Conservation (phyloP, 257 asterid genomes). For the Leptodermis oblonga region DNA sequence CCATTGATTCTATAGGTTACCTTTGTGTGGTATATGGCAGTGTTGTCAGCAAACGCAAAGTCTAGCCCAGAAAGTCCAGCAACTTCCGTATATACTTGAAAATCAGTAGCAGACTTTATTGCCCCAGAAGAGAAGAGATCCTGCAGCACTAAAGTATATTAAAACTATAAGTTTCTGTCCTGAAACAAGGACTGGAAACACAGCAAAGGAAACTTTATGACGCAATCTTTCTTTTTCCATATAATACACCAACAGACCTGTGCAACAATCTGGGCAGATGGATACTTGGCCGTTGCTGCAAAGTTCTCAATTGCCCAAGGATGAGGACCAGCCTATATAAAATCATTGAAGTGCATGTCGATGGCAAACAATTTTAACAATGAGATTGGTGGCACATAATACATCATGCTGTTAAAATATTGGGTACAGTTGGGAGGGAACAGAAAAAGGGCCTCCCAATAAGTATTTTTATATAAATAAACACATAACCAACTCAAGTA, state of each 20-base stretch:
- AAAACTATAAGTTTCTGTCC: slow-evolving; percentile 20
- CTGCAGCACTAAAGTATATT: slow-evolving; percentile 41
- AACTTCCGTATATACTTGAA: slow-evolving; percentile 89
- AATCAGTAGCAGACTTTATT: slow-evolving; percentile 90
- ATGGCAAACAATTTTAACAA: slow-evolving; percentile 3
- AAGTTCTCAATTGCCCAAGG: slow-evolving; percentile 92
- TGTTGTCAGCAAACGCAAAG: slow-evolving; percentile 76
- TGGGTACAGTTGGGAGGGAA: not conserved
- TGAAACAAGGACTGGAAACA: not conserved
- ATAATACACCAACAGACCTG: slow-evolving; percentile 37
- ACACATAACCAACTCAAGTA: not conserved
- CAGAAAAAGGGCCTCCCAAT: not conserved
- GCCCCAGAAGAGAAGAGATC: slow-evolving; percentile 85
- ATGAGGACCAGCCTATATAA: slow-evolving; percentile 88
- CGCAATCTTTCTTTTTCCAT: slow-evolving; percentile 1
- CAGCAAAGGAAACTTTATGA: not conserved
- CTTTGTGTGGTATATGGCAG: slow-evolving; percentile 97
- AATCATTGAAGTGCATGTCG: slow-evolving; percentile 16
- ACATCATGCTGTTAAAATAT: not conserved
- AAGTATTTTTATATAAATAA: no score
- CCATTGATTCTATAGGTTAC: slow-evolving; percentile 26
- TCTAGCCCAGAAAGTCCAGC: slow-evolving; percentile 98
- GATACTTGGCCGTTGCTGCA: slow-evolving; percentile 81
- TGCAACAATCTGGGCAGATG: slow-evolving; percentile 78
- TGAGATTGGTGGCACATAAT: not conserved